Conservation (phyloP, 1,139 yeast species). For the Protomyces pachydermus region DNA sequence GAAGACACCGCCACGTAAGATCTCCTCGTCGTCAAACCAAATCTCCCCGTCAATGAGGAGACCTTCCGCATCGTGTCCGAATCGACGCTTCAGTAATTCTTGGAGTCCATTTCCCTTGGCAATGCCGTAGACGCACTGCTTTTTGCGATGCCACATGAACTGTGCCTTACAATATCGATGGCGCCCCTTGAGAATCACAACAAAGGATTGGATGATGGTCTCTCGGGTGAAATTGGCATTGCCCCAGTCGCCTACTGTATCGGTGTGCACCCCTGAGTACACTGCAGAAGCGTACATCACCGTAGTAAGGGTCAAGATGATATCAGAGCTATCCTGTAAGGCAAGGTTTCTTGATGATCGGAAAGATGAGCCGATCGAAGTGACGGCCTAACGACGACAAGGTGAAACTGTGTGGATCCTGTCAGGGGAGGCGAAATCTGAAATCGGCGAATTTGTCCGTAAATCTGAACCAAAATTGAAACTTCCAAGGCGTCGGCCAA, state of each 20-base stretch:
- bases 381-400: no score
- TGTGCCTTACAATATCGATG: slow-evolving; percentile 13
- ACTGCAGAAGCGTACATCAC: not conserved
- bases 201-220: slow-evolving; percentile 2
- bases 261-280: not conserved
- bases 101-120: not conserved
- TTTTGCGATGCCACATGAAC: slow-evolving; percentile 2
- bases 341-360: no score
- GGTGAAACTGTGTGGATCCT: no score
- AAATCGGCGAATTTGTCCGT: no score
- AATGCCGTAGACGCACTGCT: not conserved
- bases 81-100: slow-evolving; percentile 12
- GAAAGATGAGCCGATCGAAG: no score
- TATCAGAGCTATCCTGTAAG: no score
- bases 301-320: no score
- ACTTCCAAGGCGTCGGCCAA: no score
- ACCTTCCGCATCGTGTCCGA: slow-evolving; percentile 17
- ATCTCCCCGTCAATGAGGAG: slow-evolving; percentile 8
- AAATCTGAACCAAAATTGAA: no score
- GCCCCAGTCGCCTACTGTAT: not conserved
- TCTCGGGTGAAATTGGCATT: not conserved
- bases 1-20: not conserved
- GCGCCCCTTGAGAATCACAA: slow-evolving; percentile 4
- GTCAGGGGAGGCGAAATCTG: no score
- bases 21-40: slow-evolving; percentile 11